A percentile compares a stretch with the other conserved stretches of the same genome.
phyloP scores from a whole-genome alignment of 2,329 filamentous ascomycete genomes.

The Microdochium bolleyi region DNA sequence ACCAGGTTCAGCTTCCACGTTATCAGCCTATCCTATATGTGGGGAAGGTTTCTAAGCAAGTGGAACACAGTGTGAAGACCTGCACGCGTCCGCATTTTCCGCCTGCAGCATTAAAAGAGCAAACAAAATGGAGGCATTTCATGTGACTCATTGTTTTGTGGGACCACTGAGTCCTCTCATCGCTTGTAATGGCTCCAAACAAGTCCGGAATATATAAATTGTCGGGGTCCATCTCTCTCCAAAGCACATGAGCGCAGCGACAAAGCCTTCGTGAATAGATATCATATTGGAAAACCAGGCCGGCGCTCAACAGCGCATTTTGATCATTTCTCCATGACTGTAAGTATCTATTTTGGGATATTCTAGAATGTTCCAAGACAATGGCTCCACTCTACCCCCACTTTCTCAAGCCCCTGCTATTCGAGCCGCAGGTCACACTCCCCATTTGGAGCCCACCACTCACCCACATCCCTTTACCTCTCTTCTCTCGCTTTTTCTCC shows the following conservation, averaged over 20 bases:
- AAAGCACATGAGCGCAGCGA: background rate
- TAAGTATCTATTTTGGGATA: background rate
- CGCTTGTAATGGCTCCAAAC: background rate
- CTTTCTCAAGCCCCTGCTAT: background rate
- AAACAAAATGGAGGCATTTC: background rate
- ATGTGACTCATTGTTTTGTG: background rate
- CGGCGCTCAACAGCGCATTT: background rate
- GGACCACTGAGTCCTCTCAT: background rate
- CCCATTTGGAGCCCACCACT: background rate
- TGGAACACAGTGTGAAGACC: background rate
- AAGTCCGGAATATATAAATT: background rate
- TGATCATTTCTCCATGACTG: background rate
- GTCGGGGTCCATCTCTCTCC: background rate
- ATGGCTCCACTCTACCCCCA: background rate
- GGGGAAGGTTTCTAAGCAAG: background rate
- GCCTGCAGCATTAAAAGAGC: background rate
- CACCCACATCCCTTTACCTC: background rate
- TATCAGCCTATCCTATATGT: background rate
- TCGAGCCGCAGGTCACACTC: background rate
- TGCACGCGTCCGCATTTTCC: background rate
- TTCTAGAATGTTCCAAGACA: background rate
- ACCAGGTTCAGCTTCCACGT: background rate
- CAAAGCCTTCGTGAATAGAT: background rate
- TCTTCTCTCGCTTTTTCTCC: background rate
- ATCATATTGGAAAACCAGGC: background rate